Percentiles rank a stretch among this genome's conserved stretches.
These are phyloP conservation scores for Pyrrhoderma lamaoense DNA, from an alignment of 1,284 basidiomycete genomes.

Conservation along the genomic window DNA sequence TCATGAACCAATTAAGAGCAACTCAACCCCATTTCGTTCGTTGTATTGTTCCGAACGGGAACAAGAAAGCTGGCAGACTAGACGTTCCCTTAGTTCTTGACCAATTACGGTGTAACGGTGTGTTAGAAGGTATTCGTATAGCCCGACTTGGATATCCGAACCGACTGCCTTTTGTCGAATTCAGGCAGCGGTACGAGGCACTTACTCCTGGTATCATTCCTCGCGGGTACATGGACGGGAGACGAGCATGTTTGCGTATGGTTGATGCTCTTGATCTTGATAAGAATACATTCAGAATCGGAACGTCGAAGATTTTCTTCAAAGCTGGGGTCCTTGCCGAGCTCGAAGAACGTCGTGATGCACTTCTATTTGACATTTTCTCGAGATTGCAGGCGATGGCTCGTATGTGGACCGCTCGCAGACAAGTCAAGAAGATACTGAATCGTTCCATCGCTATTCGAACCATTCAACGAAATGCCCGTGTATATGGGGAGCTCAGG, in stretches of 20 bases:
- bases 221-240: slow-evolving; percentile 93
- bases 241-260: slow-evolving; percentile 92
- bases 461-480: slow-evolving; percentile 91
- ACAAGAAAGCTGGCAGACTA: slow-evolving; percentile 89
- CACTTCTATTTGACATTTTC: slow-evolving; percentile 84
- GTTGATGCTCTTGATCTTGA: slow-evolving; percentile 88
- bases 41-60: slow-evolving; percentile 93
- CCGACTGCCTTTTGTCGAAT: slow-evolving; percentile 93
- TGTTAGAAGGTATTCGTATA: slow-evolving; percentile 97
- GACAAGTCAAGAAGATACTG: slow-evolving; percentile 93
- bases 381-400: slow-evolving; percentile 82
- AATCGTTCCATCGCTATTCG: slow-evolving; percentile 89
- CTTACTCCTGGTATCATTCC: slow-evolving; percentile 91
- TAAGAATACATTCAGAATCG: slow-evolving; percentile 80
- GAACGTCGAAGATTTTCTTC: slow-evolving; percentile 98
- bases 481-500: slow-evolving; percentile 80
- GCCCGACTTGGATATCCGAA: slow-evolving; percentile 97
- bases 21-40: slow-evolving; percentile 99
- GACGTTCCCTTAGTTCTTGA: slow-evolving; percentile 95
- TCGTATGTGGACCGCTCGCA: slow-evolving; percentile 78
- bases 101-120: slow-evolving; percentile 97
- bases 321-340: slow-evolving; percentile 98
- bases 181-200: slow-evolving; percentile 94
- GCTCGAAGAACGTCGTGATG: slow-evolving; percentile 89
- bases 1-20: slow-evolving; percentile 88